phyloP scores from a whole-genome alignment of 345 rosid species.

The Euphorbia peplus region DNA sequence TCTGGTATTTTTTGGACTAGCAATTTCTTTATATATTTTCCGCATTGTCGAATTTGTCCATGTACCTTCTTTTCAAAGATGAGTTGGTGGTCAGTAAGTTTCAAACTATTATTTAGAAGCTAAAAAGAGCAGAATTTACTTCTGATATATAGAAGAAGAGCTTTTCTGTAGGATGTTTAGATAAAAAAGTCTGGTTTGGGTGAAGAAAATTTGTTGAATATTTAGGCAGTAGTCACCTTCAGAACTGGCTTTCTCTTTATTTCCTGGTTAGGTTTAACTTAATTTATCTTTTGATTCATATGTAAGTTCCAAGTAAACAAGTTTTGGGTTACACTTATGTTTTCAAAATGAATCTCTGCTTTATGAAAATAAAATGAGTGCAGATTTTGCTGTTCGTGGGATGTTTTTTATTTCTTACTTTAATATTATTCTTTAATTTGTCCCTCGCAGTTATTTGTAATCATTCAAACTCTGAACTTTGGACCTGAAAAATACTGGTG shows the following conservation, averaged over 20 bases:
- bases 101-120: slow-evolving; percentile 16
- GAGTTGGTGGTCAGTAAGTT: slow-evolving; percentile 17
- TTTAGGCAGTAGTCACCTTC: slow-evolving; percentile 13
- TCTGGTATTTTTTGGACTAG: slow-evolving; percentile 16
- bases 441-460: too few relatives aligned
- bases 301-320: slow-evolving; percentile 24
- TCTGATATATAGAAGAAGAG: slow-evolving; percentile 19
- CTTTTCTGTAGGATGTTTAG: slow-evolving; percentile 25
- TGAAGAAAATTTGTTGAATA: slow-evolving; percentile 11
- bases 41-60: slow-evolving; percentile 14
- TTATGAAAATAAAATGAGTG: neutral
- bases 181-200: slow-evolving; percentile 16
- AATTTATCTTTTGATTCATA: slow-evolving; percentile 24
- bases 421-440: too few relatives aligned
- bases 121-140: slow-evolving; percentile 14
- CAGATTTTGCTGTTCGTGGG: neutral
- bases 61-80: slow-evolving; percentile 4
- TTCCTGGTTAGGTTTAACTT: slow-evolving; percentile 14
- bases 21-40: slow-evolving; percentile 15
- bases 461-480: too few relatives aligned
- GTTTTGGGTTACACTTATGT: neutral
- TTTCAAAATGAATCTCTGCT: neutral
- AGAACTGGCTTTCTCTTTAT: neutral
- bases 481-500: too few relatives aligned
- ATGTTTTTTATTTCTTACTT: too few relatives aligned